Evolutionary conservation across 371 early-diverging fungal species (phyloP), one percentile per base, ranked within the genome.

Genomic region (Rhizopus microsporus): DNA sequence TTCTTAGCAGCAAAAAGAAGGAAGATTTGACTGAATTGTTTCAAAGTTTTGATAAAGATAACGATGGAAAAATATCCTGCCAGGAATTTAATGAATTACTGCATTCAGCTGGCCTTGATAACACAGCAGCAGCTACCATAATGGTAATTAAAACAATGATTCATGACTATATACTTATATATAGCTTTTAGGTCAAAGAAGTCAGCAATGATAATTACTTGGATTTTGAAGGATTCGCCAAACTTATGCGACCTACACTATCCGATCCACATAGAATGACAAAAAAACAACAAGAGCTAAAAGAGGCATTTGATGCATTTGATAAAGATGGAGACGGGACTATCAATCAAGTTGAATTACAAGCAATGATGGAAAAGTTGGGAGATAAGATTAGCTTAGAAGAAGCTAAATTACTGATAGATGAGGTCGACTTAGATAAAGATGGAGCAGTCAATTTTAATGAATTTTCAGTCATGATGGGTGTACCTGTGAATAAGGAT

Each of bases 281-380:
- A 2, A 62, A 58, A 15, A 73, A 72, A 51, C 72, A 77, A 39
- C 55, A 68, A 34, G 79, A 78, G 37, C 52, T 78, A 3, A 62
- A 56, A 44, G 75, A 78, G 38, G 74, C 79, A 7, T 78, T 78
- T 44, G 65, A 74, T 49, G 75, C 74, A 8, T 78, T 78, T 53
- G 79, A 78, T 53, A 65, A 60, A 13, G 75, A 78, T 46, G 65
- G 72, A 0, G 68, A 75, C 57, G 79, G 75, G 0, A 47, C 59
- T 2, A 78, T 78, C n/a, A 67, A 73, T 43, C 67, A 64, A 4
- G 17, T 29, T 4, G 79, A 78, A 51, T 57, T 78, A 7, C 53
- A 66, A 37, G 63, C 64, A n/a, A 78, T 75, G 75, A 78, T 78
- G 79, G 68, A 69, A 5, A 61, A 69, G 38, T 32, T 78, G n/a